Evolutionary conservation across 495 filamentous ascomycete genomes (phyloP).

Genomic region (Entonaema liquescens): DNA sequence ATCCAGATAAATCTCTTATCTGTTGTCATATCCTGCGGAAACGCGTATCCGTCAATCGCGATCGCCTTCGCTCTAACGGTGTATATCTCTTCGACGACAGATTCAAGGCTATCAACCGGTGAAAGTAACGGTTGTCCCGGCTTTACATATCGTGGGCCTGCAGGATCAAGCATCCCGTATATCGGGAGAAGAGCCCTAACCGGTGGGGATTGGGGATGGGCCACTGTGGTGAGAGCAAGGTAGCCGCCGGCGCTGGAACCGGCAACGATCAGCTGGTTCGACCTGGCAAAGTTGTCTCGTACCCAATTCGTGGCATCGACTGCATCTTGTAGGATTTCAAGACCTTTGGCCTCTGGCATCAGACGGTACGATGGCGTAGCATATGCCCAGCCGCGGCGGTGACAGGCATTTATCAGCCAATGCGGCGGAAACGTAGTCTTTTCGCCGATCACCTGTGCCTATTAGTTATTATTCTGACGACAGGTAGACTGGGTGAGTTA

Average conservation of each 20-base stretch:
- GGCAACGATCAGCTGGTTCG: not conserved
- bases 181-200: not conserved
- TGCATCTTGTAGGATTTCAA: constrained; percentile 1
- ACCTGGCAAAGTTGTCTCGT: not conserved
- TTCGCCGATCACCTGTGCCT: not conserved
- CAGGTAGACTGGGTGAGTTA: not conserved
- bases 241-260: constrained; percentile 4
- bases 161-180: constrained; percentile 5
- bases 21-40: not conserved
- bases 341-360: not conserved
- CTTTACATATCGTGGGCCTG: not conserved
- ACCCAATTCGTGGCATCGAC: not conserved
- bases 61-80: not conserved
- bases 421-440: not conserved
- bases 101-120: not conserved
- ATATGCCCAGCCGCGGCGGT: not conserved
- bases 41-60: constrained; percentile 2
- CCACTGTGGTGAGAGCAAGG: not conserved
- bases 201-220: not conserved
- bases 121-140: not conserved
- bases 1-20: not conserved
- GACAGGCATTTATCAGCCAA: constrained; percentile 1
- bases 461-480: not conserved
- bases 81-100: not conserved
- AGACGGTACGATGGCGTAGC: constrained; percentile 4